Evolutionary conservation across 495 filamentous ascomycete species (phyloP).

Genomic region (Trichoderma parareesei): DNA sequence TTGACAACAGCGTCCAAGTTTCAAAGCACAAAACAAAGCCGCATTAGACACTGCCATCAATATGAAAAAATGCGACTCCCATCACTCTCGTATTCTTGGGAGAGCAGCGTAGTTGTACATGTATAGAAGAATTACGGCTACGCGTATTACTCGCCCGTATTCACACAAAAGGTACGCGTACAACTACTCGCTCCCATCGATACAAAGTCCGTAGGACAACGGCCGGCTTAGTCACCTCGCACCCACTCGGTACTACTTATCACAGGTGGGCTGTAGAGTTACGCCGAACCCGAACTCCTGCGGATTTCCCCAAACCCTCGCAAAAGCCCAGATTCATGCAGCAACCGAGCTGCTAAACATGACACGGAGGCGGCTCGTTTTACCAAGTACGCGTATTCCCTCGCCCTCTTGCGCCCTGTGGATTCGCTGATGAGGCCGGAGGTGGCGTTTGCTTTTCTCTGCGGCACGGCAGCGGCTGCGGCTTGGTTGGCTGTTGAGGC

Average conservation of each 20-base stretch:
- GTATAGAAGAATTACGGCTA: too few species aligned
- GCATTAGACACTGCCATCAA: too few species aligned
- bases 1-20: too few species aligned
- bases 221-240: conserved; percentile 2
- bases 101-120: too few species aligned
- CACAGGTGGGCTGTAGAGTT: conserved; percentile 2
- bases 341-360: too few species aligned
- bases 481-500: too few species aligned
- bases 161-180: too few species aligned
- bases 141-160: too few species aligned
- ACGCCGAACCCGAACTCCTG: not conserved
- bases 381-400: not conserved
- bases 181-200: too few species aligned
- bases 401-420: not conserved
- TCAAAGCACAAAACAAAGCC: too few species aligned
- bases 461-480: not conserved
- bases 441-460: not conserved
- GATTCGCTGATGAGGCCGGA: not conserved
- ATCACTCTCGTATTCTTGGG: too few species aligned
- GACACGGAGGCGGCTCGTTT: not conserved
- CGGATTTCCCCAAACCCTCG: not conserved
- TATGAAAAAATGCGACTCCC: too few species aligned
- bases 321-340: not conserved
- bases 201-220: not conserved
- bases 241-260: not conserved